phyloP scores from a whole-genome alignment of 2,329 filamentous ascomycete species.

The Neobulgaria alba region DNA sequence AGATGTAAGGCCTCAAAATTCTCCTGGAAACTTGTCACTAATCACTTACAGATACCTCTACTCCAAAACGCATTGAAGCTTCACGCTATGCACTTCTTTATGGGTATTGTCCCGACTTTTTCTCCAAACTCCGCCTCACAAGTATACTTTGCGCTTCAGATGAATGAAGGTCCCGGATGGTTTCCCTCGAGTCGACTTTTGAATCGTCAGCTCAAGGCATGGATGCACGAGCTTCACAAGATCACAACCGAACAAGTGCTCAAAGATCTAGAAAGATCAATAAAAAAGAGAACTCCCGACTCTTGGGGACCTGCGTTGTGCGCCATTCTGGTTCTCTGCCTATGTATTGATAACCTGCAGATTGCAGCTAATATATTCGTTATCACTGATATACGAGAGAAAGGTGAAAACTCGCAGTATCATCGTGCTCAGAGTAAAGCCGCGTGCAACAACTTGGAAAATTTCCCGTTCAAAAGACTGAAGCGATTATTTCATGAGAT shows the following conservation, averaged over 20 bases:
- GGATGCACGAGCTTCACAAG: slow-evolving; percentile 17
- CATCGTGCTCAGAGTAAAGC: slow-evolving; percentile 11
- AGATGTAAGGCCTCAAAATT: slow-evolving; percentile 13
- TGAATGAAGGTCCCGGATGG: background rate
- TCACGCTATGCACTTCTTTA: slow-evolving; percentile 23
- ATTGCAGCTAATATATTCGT: slow-evolving; percentile 18
- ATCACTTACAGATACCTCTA: slow-evolving; percentile 8
- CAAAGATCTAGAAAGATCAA: slow-evolving; percentile 16
- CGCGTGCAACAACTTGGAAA: slow-evolving; percentile 14
- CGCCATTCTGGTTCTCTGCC: slow-evolving; percentile 18
- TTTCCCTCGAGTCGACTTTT: slow-evolving; percentile 20
- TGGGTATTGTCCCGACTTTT: slow-evolving; percentile 19
- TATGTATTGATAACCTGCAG: slow-evolving; percentile 21
- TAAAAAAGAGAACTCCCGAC: slow-evolving; percentile 15
- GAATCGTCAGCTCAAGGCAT: slow-evolving; percentile 20
- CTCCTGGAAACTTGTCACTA: background rate
- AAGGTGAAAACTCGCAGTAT: slow-evolving; percentile 6
- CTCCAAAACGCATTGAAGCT: slow-evolving; percentile 17
- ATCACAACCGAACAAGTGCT: slow-evolving; percentile 16
- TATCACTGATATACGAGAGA: slow-evolving; percentile 13
- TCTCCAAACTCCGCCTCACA: slow-evolving; percentile 9
- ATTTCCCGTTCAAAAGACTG: slow-evolving; percentile 15
- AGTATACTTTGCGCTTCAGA: slow-evolving; percentile 5
- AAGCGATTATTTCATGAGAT: slow-evolving; percentile 22
- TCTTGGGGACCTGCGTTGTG: slow-evolving; percentile 21